These are phyloP conservation scores for Fonsecaea monophora DNA, from an alignment of 2,329 filamentous ascomycete genomes.

Conservation along the genomic window DNA sequence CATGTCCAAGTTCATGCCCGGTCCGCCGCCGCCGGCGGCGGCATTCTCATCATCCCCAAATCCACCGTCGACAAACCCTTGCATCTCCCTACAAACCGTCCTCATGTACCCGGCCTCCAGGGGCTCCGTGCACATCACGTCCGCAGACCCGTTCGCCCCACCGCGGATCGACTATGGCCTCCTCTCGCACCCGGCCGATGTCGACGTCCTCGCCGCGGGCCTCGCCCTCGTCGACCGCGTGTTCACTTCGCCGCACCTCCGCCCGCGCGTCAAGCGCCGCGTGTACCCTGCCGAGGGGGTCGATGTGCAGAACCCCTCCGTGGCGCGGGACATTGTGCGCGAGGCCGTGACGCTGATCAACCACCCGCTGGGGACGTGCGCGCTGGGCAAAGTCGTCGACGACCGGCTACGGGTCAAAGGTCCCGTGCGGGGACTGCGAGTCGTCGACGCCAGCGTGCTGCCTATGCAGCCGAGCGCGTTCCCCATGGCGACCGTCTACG, in stretches of 20 bases:
- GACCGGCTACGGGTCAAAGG: conserved; percentile 43
- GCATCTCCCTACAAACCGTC: conserved; percentile 55
- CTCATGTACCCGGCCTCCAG: conserved; percentile 60
- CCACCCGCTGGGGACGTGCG: conserved; percentile 38
- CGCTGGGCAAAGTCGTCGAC: conserved; percentile 45
- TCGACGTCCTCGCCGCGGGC: conserved; percentile 47
- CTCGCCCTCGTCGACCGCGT: conserved; percentile 17
- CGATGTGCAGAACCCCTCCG: conserved; percentile 18
- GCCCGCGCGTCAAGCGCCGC: conserved; percentile 9
- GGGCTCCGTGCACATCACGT: conserved; percentile 55
- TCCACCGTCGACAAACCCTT: conserved; percentile 51
- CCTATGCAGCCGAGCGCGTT: conserved; percentile 43
- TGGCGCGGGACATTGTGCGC: conserved; percentile 30
- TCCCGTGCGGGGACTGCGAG: conserved; percentile 36
- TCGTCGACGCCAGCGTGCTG: conserved; percentile 37
- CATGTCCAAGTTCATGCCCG: conserved; percentile 52
- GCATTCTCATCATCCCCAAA: too few relatives aligned
- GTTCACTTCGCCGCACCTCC: neutral
- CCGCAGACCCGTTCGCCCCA: conserved; percentile 30
- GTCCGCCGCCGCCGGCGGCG: conserved; percentile 20
- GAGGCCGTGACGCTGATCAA: conserved; percentile 44
- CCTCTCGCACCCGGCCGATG: conserved; percentile 51
- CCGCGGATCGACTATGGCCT: conserved; percentile 55
- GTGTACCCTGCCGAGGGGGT: conserved; percentile 10
- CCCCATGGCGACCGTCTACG: conserved; percentile 43